Evolutionary conservation across 1,284 basidiomycete species (phyloP), one percentile per base, ranked within the genome.

Genomic region (Papiliotrema terrestris): DNA sequence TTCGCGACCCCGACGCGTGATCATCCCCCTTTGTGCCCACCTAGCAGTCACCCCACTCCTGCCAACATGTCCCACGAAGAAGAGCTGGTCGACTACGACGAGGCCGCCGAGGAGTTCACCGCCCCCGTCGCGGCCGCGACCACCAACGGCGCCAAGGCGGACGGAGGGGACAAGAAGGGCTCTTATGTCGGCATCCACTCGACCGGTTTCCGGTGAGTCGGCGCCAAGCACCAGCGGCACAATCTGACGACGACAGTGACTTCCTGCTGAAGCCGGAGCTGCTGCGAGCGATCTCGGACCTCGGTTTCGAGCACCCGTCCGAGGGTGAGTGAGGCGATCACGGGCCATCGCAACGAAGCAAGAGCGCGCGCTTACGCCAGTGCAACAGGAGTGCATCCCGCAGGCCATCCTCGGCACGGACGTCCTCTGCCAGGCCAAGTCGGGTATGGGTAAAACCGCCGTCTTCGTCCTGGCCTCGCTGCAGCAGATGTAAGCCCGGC

Each of bases 371-470:
- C 45, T 48, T 36, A 41, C 26, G 25, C 25, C 73, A 98, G 96
- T 99, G 65, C 96, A 99, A 81, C 96, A 99, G 81, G 96, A 99
- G 82, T 98, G 96, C 78, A 98, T 99, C 67, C 96, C 96, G 52
- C 96, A 99, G 81, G 95, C 96, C 57, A 96, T 99, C 66, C 84
- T 99, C 51, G 95, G 96, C 62, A 98, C 98, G 90, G 96, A 99
- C 74, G 95, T 98, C 50, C 84, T 99, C 52, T 99, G 96, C 79
- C 96, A 99, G 81, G 96, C 96, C 67, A 99, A 98, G 80, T 98
- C 96, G 49, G 96, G 96, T 80, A 97, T 98, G 81, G 96, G 96
- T 78, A 99, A 99, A 82, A 99, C 96, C 22, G 96, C 96, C 46
- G 96, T 99, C 60, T 99, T 99, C 75, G 96, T 99, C 63, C 84